Base-by-base conservation (phyloP, 177 flowering plant species). In the Vitis hybrid region DNA sequence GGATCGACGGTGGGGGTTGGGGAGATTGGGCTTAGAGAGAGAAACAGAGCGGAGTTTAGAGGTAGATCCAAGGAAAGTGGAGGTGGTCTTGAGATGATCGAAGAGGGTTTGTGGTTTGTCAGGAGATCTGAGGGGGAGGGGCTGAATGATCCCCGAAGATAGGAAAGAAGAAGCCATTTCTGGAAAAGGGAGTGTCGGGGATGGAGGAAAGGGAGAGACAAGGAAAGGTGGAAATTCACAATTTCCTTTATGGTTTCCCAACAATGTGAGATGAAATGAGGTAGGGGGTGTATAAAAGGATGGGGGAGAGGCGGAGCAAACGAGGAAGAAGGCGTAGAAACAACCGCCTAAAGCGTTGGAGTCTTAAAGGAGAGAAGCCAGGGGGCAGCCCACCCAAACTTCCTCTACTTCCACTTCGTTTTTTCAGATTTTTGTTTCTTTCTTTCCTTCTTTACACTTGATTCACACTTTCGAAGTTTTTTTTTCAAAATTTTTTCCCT, bases 31-130 rank as follows among this genome's bases (percentile, higher is more conserved):
- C 6, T 48, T 68, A 55, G 67, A 7, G 56, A 59, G 40, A 11
- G 76, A 40, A 75, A 7, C 40, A 62, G 60, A 19, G 48, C 77
- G 78, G 64, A 83, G 74, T 10, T 71, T 74, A 50, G 61, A 57
- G 19, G 85, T 52, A 51, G 89, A 86, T 66, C 86, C 86, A 6
- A 84, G 70, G 55, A 85, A 84, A 58, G 79, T 49, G 61, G 81
- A 21, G 46, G 61, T 10, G 67, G 71, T 8, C 32, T 60, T 70
- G 71, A 66, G 62, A 18, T 83, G 69, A 66, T 62, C 60, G 49
- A 57, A 66, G 18, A n/a, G 63, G 18, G 66, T 21, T 11, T 67
- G 48, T 60, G 80, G 72, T 27, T 73, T 79, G 16, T 85, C 84
- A 27, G 62, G 75, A 65, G 84, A 73, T 79, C 84, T 80, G 70